Percentiles rank a stretch among this genome's conserved stretches.
These are phyloP conservation scores for Rubroboletus pulcherrimus DNA, from an alignment of 768 basidiomycete species.

Conservation along the genomic window DNA sequence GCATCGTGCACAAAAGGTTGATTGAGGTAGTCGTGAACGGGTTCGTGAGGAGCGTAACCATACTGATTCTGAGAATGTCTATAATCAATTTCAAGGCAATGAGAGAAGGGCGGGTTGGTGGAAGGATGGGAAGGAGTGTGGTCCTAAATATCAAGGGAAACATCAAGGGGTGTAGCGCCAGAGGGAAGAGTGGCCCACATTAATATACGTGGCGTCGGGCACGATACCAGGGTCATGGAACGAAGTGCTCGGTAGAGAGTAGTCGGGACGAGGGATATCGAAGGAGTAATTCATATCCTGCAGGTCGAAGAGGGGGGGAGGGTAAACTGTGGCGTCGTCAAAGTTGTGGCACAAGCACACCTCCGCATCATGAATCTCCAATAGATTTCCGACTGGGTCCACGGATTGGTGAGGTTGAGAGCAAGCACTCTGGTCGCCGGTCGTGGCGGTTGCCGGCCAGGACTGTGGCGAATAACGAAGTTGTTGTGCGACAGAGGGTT, in stretches of 20 bases:
- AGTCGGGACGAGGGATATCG: not conserved
- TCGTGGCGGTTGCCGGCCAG: slow-evolving; percentile 2
- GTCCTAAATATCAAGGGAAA: slow-evolving; percentile 3
- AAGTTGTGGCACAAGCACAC: slow-evolving; percentile 10
- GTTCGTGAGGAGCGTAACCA: not conserved
- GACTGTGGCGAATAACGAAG: not conserved
- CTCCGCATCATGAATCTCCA: slow-evolving; percentile 2
- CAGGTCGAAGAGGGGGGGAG: not conserved
- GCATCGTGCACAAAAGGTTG: not conserved
- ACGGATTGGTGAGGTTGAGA: slow-evolving; percentile 2
- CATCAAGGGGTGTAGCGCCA: not conserved
- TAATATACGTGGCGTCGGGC: slow-evolving; percentile 1
- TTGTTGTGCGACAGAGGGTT: not conserved
- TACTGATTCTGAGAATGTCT: not conserved
- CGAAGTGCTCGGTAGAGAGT: not conserved
- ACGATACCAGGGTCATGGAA: not conserved
- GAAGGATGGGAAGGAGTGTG: not conserved
- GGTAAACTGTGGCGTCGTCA: not conserved
- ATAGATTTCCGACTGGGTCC: not conserved
- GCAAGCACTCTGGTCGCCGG: not conserved
- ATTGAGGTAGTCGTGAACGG: not conserved
- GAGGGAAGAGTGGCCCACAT: slow-evolving; percentile 3
- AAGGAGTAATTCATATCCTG: slow-evolving; percentile 6
- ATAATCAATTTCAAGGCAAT: not conserved
- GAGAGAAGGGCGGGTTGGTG: not conserved